A percentile compares a stretch with the other conserved stretches of the same genome.
phyloP scores from a whole-genome alignment of 441 rosid genomes.

The Adansonia grandidieri region DNA sequence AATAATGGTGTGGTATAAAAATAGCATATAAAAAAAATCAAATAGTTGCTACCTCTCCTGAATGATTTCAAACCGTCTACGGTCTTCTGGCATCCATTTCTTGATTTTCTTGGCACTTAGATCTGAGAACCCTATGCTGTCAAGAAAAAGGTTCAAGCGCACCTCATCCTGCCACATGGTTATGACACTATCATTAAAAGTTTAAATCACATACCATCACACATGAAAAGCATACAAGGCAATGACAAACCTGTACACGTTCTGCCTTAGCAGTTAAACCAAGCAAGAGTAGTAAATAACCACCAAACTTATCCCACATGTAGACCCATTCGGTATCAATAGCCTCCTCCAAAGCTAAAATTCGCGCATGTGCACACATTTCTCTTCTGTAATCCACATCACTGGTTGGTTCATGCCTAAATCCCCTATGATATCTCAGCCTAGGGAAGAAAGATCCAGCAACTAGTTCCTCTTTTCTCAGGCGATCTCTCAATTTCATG shows the following conservation, averaged over 20 bases:
- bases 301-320: constrained; percentile 99
- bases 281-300: constrained; percentile 91
- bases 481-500: constrained; percentile 95
- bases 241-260: constrained; percentile 80
- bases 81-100: constrained; percentile 99
- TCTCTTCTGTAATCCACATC: constrained; percentile 91
- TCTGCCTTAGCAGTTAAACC: constrained; percentile 99
- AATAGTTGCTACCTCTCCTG: constrained; percentile 82
- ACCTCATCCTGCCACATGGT: constrained; percentile 82
- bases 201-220: constrained; percentile 22
- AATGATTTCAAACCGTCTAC: constrained; percentile 95
- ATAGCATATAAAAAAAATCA: constrained; percentile 25
- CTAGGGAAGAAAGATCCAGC: constrained; percentile 75
- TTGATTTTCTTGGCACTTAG: constrained; percentile 98
- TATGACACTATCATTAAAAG: constrained; percentile 30
- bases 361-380: constrained; percentile 99
- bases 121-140: constrained; percentile 98
- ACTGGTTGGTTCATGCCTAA: constrained; percentile 60
- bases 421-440: constrained; percentile 65
- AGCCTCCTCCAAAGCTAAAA: constrained; percentile 99
- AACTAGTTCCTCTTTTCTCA: constrained; percentile 92
- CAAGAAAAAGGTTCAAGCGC: constrained; percentile 97
- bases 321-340: constrained; percentile 99
- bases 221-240: constrained; percentile 27
- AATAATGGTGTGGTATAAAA: constrained; percentile 23